Base-by-base conservation (phyloP, 2,329 filamentous ascomycete genomes). In the Colletotrichum sidae region DNA sequence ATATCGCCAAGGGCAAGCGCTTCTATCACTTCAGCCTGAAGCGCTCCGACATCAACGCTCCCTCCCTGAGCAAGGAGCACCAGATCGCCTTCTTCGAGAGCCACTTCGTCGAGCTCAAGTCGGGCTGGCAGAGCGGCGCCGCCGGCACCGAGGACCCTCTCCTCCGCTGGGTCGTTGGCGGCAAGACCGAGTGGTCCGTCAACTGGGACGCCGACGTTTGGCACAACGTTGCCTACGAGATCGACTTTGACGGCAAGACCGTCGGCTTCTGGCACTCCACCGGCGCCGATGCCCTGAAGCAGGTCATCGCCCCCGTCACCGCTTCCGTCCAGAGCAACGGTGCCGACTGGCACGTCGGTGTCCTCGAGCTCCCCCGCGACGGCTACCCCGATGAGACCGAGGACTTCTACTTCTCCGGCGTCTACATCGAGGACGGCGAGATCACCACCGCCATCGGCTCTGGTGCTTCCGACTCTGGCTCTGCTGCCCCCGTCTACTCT, bases 151-250 rank as follows among this genome's bases (percentile, higher is more conserved):
- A 75, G 25, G 81, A 85, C 64, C 78, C 83, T 39, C 83, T 84
- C 69, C 81, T 93, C 68, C 85, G 87, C 70, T 93, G 90, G 89
- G 85, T 87, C 75, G 86, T 88, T 10, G 81, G 82, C 66, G 84
- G 88, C 12, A 78, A 83, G 70, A 84, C 83, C 52, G 79, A 91
- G 71, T 93, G 90, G 90, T 86, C 84, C 70, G 82, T 83, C 2
- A 80, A 85, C 67, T 89, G 90, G 75, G 81, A 82, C 54, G 82
- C 89, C 1, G 87, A 83, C 46, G 85, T 88, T 13, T 93, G 90
- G 90, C 90, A 93, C 76, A 93, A 93, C 74, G 83, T 92, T 71
- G 90, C 90, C 51, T 92, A 92, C 72, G 89, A 89, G 75, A 91
- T 92, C 65, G 86, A 93, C 79, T 93, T 93, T 71, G 77, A 76